These are phyloP conservation scores for Euryodendron excelsum DNA, from an alignment of 148 eudicot species.

Conservation along the genomic window DNA sequence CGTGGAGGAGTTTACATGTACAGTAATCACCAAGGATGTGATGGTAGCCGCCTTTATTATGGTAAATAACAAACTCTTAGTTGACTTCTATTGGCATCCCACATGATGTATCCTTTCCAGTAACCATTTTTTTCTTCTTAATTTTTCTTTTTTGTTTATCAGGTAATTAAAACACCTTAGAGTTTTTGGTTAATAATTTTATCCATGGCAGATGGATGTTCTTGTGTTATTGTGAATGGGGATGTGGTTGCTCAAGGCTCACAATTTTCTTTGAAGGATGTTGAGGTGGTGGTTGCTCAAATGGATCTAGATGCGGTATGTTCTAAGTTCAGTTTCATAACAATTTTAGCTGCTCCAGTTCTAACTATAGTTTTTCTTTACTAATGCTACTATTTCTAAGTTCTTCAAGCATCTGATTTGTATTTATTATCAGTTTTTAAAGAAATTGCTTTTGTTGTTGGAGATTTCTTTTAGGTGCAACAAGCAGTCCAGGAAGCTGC, in stretches of 20 bases:
- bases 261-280: constrained; percentile 92
- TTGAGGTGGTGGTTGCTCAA: constrained; percentile 86
- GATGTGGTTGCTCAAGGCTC: constrained; percentile 97
- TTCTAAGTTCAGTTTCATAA: neutral
- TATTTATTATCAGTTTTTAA: neutral
- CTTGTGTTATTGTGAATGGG: constrained; percentile 84
- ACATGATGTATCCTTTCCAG: neutral
- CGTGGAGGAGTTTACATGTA: too few relatives aligned
- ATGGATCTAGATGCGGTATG: constrained; percentile 93
- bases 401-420: constrained; percentile 1
- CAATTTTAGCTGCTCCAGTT: neutral
- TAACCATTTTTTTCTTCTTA: neutral
- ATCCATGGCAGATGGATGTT: constrained; percentile 77
- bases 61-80: constrained; percentile 38
- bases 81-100: constrained; percentile 5
- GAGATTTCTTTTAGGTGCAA: neutral
- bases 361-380: neutral
- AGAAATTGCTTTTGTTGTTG: neutral
- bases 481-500: neutral
- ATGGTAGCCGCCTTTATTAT: constrained; percentile 87
- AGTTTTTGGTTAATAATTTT: constrained; percentile 15
- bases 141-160: too few relatives aligned
- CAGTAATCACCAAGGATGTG: constrained; percentile 99
- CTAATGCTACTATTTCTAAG: neutral
- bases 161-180: neutral